These are phyloP conservation scores for Calocybe gangraenosa DNA, from an alignment of 768 basidiomycete genomes.

Conservation along the genomic window DNA sequence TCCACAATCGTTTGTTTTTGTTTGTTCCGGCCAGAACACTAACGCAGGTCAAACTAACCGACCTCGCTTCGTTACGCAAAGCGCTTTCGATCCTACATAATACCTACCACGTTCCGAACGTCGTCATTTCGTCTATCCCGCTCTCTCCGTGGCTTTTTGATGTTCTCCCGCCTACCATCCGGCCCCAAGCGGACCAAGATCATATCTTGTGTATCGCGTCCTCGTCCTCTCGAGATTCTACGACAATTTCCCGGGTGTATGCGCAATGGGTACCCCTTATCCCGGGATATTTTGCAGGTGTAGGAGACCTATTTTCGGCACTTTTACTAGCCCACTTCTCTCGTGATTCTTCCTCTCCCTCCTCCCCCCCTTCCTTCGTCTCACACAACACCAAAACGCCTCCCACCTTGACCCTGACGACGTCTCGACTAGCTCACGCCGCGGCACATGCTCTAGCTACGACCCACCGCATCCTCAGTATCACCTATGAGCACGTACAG, in stretches of 20 bases:
- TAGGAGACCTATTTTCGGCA: conserved; percentile 95
- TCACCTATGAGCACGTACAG: conserved; percentile 57
- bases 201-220: conserved; percentile 84
- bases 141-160: conserved; percentile 56
- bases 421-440: conserved; percentile 50
- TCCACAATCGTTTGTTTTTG: background rate
- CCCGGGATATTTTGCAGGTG: conserved; percentile 92
- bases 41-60: conserved; percentile 67
- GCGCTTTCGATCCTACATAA: conserved; percentile 75
- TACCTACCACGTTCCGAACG: conserved; percentile 73
- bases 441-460: conserved; percentile 66
- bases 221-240: conserved; percentile 25
- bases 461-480: conserved; percentile 65
- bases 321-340: conserved; percentile 76
- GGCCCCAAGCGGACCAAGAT: conserved; percentile 32
- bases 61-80: conserved; percentile 56
- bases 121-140: conserved; percentile 90
- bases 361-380: background rate
- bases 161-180: conserved; percentile 44
- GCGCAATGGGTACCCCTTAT: conserved; percentile 73
- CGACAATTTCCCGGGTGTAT: conserved; percentile 30
- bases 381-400: too few species aligned
- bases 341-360: background rate
- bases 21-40: conserved; percentile 50
- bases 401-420: too few species aligned